Percentiles rank a stretch among this genome's conserved stretches.
phyloP scores from a whole-genome alignment of 2,329 filamentous ascomycete genomes.

The Venturia pyrina region DNA sequence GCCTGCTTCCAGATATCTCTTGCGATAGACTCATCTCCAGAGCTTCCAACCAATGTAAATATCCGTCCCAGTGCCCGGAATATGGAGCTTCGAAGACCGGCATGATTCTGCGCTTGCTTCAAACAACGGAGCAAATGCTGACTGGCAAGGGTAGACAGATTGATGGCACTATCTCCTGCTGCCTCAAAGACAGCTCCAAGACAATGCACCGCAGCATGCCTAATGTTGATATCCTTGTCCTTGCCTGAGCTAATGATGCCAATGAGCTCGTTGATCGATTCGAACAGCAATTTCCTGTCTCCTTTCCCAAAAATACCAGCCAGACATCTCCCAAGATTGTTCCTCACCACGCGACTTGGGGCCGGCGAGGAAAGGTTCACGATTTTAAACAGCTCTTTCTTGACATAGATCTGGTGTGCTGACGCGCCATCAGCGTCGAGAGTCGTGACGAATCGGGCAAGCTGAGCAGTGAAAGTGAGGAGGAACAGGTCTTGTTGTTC shows the following conservation, averaged over 20 bases:
- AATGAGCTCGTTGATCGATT: conserved; percentile 84
- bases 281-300: conserved; percentile 84
- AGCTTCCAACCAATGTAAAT: conserved; percentile 60
- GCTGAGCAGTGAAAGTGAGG: conserved; percentile 73
- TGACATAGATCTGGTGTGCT: conserved; percentile 81
- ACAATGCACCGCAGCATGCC: conserved; percentile 80
- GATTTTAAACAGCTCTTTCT: conserved; percentile 90
- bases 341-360: conserved; percentile 79
- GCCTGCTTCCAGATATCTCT: conserved; percentile 91
- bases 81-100: conserved; percentile 69
- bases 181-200: conserved; percentile 81
- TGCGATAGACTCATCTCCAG: conserved; percentile 75
- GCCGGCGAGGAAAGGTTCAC: conserved; percentile 71
- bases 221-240: conserved; percentile 68
- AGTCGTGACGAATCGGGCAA: conserved; percentile 68
- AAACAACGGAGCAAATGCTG: conserved; percentile 65
- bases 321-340: conserved; percentile 78
- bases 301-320: conserved; percentile 74
- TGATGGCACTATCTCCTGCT: conserved; percentile 89
- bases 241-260: conserved; percentile 64
- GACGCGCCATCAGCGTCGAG: conserved; percentile 73
- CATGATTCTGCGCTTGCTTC: conserved; percentile 69
- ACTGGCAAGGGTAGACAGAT: conserved; percentile 66
- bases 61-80: conserved; percentile 70
- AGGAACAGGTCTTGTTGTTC: conserved; percentile 96